Base-by-base conservation (phyloP, 805 yeast genomes). In the Yamadazyma takamatsuzukensis region DNA sequence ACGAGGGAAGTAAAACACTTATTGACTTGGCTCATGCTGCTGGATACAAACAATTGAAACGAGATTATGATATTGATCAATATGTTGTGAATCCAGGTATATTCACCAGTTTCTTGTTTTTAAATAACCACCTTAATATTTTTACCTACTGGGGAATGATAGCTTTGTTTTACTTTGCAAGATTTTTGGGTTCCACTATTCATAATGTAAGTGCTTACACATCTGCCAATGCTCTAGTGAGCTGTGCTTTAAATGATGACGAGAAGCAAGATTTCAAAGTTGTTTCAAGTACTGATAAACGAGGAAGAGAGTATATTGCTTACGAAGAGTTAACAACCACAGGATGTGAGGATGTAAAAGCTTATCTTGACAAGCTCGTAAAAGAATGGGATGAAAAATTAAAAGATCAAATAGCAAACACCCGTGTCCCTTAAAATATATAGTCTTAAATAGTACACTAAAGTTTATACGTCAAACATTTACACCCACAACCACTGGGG, bases 21-120 rank as follows among this genome's bases (percentile, higher is more conserved):
- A 80, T 90, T 24, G 97, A 93, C 56, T 68, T 89, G 34, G 59
- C 88, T 25, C 97, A 90, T 58, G 56, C 74, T 26, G 88, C 84
- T 6, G 74, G 88, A 2, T 83, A 75, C 54, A 53, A 72, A 37
- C 44, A 61, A 13, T 60, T 86, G 49, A 48, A 51, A 16, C 46
- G 61, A 18, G 47, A 70, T 9, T 51, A 70, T 32, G 83, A 80
- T 1, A 74, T 90, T 30, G 67, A 64, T 30, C 88, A 83, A 51
- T 88, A 84, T 59, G 61, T 90, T 21, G 78, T 84, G 4, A 96
- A 93, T 39, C 99, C 99, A 0, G 98, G 99, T 12, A 85, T 93
- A 17, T 88, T 93, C 58, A 81, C 82, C 15, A 82, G 94, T 33
- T 80, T 80, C 40, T 82, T 94, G 3, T 87, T 85, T 47, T n/a